Conservation (phyloP, 148 eudicot species). For the Cornus controversa region DNA sequence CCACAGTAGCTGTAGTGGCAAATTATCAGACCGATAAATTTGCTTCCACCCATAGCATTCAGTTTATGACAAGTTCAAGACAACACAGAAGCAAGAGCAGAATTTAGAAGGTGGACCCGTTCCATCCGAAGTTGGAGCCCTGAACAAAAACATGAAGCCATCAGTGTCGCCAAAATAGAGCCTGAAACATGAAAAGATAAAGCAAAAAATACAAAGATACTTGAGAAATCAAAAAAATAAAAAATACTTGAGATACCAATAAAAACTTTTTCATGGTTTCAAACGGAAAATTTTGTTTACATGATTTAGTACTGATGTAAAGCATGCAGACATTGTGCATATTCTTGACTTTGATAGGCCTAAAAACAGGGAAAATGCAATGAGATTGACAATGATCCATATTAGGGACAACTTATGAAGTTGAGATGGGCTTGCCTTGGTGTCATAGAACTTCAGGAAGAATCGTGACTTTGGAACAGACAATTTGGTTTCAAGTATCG, state of each 20-base stretch:
- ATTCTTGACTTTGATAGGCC: slow-evolving; percentile 74
- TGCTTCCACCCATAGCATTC: slow-evolving; percentile 7
- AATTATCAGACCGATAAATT: slow-evolving; percentile 11
- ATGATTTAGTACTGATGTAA: slow-evolving; percentile 83
- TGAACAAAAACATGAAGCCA: slow-evolving; percentile 27
- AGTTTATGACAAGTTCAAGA: slow-evolving; percentile 10
- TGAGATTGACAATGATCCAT: slow-evolving; percentile 25
- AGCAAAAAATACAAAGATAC: neutral
- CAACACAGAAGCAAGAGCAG: neutral
- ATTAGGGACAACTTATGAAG: slow-evolving; percentile 1
- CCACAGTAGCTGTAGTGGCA: neutral
- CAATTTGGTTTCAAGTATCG: slow-evolving; percentile 71
- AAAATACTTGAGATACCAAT: neutral
- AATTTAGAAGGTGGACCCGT: slow-evolving; percentile 69
- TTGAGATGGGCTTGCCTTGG: slow-evolving; percentile 55
- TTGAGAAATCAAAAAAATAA: neutral
- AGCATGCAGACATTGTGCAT: slow-evolving; percentile 94
- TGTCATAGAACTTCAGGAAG: slow-evolving; percentile 86
- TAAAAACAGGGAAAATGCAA: slow-evolving; percentile 61
- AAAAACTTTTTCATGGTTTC: slow-evolving; percentile 15
- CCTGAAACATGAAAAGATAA: neutral
- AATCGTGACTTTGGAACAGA: slow-evolving; percentile 69
- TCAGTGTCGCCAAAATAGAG: slow-evolving; percentile 6
- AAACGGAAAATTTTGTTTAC: slow-evolving; percentile 47
- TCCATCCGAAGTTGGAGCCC: slow-evolving; percentile 87